These are phyloP conservation scores for Rasamsonia emersonii DNA, from an alignment of 2,329 filamentous ascomycete genomes.

Conservation along the genomic window DNA sequence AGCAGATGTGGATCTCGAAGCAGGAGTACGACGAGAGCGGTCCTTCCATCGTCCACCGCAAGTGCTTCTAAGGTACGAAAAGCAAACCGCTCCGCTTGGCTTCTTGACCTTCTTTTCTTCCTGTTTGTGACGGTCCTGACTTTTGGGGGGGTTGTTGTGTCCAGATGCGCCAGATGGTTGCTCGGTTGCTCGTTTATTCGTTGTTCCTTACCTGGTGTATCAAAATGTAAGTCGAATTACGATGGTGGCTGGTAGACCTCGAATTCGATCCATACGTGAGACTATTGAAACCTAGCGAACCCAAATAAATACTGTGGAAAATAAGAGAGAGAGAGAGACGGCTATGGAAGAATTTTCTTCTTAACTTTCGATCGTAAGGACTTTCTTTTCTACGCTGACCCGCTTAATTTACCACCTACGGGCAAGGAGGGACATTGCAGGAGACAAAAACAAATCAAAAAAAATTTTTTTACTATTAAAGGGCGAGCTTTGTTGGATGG, in stretches of 20 bases:
- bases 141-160: constrained; percentile 2
- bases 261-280: constrained; percentile 21
- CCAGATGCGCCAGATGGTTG: constrained; percentile 14
- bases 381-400: too few relatives aligned
- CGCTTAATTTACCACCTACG: too few relatives aligned
- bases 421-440: too few relatives aligned
- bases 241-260: constrained; percentile 25
- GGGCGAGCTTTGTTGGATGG: too few relatives aligned
- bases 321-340: too few relatives aligned
- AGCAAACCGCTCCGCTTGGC: neutral
- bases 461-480: too few relatives aligned
- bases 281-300: too few relatives aligned
- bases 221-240: constrained; percentile 29
- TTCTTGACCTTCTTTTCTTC: constrained; percentile 1
- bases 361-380: too few relatives aligned
- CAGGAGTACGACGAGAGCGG: constrained; percentile 99
- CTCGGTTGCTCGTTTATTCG: constrained; percentile 22
- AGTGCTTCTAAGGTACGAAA: constrained; percentile 87
- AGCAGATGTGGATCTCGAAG: constrained; percentile 99
- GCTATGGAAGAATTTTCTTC: too few relatives aligned
- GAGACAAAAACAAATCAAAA: too few relatives aligned
- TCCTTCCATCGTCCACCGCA: constrained; percentile 98
- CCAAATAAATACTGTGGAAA: constrained; percentile 8
- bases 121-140: neutral
- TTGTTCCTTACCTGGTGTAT: constrained; percentile 34